These are phyloP conservation scores for Pseudogymnoascus sp. DNA, from an alignment of 2,329 filamentous ascomycete species.

Conservation along the genomic window DNA sequence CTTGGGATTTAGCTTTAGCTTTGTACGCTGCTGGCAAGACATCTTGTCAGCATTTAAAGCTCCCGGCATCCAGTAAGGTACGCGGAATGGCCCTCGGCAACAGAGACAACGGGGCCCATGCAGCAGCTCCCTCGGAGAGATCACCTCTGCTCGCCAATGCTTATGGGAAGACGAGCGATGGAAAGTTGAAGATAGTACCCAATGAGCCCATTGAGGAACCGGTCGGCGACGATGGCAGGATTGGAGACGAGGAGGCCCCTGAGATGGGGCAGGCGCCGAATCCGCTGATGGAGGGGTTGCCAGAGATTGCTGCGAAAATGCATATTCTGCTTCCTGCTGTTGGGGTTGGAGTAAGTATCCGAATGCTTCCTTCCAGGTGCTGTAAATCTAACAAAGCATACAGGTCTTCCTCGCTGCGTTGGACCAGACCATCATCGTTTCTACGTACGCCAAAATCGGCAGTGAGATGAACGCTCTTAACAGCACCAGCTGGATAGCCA, in stretches of 20 bases:
- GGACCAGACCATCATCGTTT: slow-evolving; percentile 70
- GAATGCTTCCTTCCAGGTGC: neutral
- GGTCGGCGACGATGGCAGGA: slow-evolving; percentile 26
- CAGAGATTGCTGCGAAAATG: slow-evolving; percentile 35
- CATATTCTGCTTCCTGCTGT: slow-evolving; percentile 54
- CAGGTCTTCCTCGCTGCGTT: slow-evolving; percentile 65
- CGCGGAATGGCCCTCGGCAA: neutral
- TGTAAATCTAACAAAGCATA: neutral
- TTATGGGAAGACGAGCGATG: slow-evolving; percentile 23
- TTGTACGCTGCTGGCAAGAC: neutral
- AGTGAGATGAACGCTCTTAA: slow-evolving; percentile 68
- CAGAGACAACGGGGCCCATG: neutral
- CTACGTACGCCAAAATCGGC: slow-evolving; percentile 71
- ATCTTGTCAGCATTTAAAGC: neutral
- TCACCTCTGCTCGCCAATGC: slow-evolving; percentile 37
- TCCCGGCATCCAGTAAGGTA: neutral
- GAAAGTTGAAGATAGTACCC: slow-evolving; percentile 11
- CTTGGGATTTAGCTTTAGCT: neutral
- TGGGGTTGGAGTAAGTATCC: slow-evolving; percentile 47
- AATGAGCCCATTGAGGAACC: slow-evolving; percentile 17
- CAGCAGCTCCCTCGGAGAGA: slow-evolving; percentile 30
- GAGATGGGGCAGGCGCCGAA: slow-evolving; percentile 15
- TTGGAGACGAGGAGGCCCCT: slow-evolving; percentile 15
- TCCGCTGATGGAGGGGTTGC: slow-evolving; percentile 21
- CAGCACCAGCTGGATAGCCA: slow-evolving; percentile 68